Base-by-base conservation (phyloP, 2,329 filamentous ascomycete species). In the Fusarium globosum region DNA sequence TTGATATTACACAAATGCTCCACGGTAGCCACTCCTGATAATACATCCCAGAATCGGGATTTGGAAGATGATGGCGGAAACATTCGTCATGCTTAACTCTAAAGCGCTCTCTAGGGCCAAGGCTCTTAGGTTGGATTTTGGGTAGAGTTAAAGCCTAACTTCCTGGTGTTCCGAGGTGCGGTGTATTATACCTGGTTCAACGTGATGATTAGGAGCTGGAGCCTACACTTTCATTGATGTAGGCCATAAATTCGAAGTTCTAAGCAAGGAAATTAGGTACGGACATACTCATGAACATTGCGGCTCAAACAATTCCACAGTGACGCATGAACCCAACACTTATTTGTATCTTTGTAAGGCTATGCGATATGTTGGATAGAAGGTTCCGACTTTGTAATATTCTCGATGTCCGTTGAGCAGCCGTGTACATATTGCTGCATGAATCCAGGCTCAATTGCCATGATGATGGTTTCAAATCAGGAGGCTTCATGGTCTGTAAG, bases 1-100 rank as follows among this genome's bases (percentile, higher is more conserved):
- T 86, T 23, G 83, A 87, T 69, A 80, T 84, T 30, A 79, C 82
- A 23, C 82, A 83, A 55, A 83, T 86, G 81, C 84, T 86, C 80
- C 77, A 78, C 16, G 79, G 79, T 35, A 77, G 77, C 14, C 68
- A 66, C 14, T 76, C 63, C 7, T 38, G 42, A 23, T 60, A 64
- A 64, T 71, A 45, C 55, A 38, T 30, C 20, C 23, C 49, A 33
- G 28, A 35, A 21, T 16, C 35, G n/a, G 38, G 15, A 42, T 42
- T 7, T 42, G 42, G 57, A n/a, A 26, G 15, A 36, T 14, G 20
- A 36, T 12, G 23, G 36, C 28, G n/a, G 51, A 55, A 28, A 28
- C 11, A 55, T 28, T 18, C 36, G 7, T 14, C 36, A 14, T 55
- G 51, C 8, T 41, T 18, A 28, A 28, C 15, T 55, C 26, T 15